Evolutionary conservation across 371 early-diverging fungal genomes (phyloP).

Genomic region (Mucor racemosus): DNA sequence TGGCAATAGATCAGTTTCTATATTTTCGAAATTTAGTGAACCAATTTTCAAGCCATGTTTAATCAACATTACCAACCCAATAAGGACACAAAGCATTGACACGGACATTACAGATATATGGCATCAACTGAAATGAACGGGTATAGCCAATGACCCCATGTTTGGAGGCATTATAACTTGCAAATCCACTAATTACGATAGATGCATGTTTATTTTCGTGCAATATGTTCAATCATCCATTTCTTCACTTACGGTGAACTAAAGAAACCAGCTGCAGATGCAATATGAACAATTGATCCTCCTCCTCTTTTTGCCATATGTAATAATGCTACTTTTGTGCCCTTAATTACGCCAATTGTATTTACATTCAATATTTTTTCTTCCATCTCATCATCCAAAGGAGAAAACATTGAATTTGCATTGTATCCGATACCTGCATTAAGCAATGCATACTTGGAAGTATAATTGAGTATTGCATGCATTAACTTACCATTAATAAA

Average conservation of each 20-base stretch:
- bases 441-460: slow-evolving; percentile 16
- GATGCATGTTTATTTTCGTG: background rate
- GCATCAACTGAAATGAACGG: slow-evolving; percentile 77
- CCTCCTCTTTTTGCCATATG: slow-evolving; percentile 48
- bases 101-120: slow-evolving; percentile 41
- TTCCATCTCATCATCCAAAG: slow-evolving; percentile 34
- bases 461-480: background rate
- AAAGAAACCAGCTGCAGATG: slow-evolving; percentile 39
- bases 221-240: background rate
- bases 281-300: slow-evolving; percentile 53
- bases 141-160: slow-evolving; percentile 90
- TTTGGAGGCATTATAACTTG: slow-evolving; percentile 86
- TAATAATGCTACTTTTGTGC: slow-evolving; percentile 45
- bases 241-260: slow-evolving; percentile 17
- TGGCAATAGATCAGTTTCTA: background rate
- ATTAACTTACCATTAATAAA: background rate
- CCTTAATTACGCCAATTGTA: slow-evolving; percentile 65
- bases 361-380: slow-evolving; percentile 66
- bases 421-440: slow-evolving; percentile 66
- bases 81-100: slow-evolving; percentile 41
- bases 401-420: slow-evolving; percentile 29
- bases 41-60: no score
- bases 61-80: slow-evolving; percentile 27
- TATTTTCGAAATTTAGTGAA: background rate
- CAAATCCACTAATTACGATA: background rate